Evolutionary conservation across 1,284 basidiomycete genomes (phyloP).

Genomic region (Gomphus bonarii): DNA sequence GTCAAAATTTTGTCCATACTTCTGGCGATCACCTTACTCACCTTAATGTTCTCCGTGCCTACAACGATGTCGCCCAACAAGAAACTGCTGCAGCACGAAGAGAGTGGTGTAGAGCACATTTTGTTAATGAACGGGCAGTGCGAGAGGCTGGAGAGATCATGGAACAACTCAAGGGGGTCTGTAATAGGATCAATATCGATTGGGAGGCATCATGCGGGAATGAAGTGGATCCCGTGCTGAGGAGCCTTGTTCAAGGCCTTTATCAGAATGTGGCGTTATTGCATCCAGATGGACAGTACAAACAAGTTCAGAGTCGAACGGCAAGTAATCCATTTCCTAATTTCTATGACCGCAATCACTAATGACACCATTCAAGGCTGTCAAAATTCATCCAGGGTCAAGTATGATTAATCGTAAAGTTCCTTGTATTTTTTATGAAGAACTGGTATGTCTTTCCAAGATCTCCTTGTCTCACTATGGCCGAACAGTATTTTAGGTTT

Average conservation of each 20-base stretch:
- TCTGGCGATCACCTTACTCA: constrained; percentile 89
- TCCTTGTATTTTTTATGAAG: constrained; percentile 82
- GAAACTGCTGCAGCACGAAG: constrained; percentile 29
- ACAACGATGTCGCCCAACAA: constrained; percentile 40
- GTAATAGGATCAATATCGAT: constrained; percentile 53
- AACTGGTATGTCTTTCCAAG: constrained; percentile 52
- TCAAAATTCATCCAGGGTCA: constrained; percentile 87
- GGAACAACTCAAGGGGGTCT: constrained; percentile 66
- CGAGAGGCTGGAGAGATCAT: constrained; percentile 78
- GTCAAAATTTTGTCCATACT: constrained; percentile 70
- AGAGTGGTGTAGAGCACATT: constrained; percentile 79
- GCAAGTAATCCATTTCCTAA: constrained; percentile 31
- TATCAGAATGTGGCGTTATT: constrained; percentile 76
- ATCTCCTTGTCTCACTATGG: neutral
- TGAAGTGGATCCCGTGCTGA: constrained; percentile 50
- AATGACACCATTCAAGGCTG: constrained; percentile 32
- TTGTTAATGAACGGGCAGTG: constrained; percentile 78
- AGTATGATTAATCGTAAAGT: constrained; percentile 70
- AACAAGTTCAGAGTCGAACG: constrained; percentile 69
- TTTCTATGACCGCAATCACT: constrained; percentile 1
- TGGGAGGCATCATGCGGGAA: constrained; percentile 45
- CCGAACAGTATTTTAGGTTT: constrained; percentile 38
- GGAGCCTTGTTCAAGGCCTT: constrained; percentile 64
- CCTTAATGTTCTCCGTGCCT: constrained; percentile 78
- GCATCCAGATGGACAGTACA: constrained; percentile 75